Base-by-base conservation (phyloP, 345 rosid genomes). In the Cochlearia excelsa region DNA sequence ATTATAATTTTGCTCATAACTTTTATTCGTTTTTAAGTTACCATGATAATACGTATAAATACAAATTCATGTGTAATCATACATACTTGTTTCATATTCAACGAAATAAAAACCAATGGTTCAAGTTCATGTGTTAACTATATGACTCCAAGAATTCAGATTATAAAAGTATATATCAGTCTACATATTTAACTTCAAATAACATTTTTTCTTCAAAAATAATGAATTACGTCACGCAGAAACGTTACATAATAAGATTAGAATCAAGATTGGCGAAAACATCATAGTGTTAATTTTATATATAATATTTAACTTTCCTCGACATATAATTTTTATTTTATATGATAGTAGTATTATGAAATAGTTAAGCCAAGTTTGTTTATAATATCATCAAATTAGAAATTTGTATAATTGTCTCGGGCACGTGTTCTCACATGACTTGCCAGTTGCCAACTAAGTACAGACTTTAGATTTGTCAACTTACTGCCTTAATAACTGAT, bases 1-100 rank as follows among this genome's bases (percentile, higher is more conserved):
- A 16, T 16, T 16, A 16, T 53, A 40, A 6, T 2, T 69, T 53
- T 56, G 59, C 64, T 11, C 26, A 49, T 16, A 16, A 9, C n/a
- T 59, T 57, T 63, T 57, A 57, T 57, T 70, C 26, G 9, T 51
- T 23, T 45, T 63, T 57, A 70, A 70, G 69, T 63, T 63, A 63
- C 60, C 65, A 70, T 63, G 64, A 70, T 63, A 57, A 44, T 41
- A 27, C 23, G 23, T 52, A 30, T 45, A 30, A 37, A 60, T 30
- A 46, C 40, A 38, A 54, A 46, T 4, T 47, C 40, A 38, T 40
- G 1, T 56, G 62, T 29, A 44, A 62, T 69, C 74, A 57, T 70
- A 44, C 38, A 70, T 57, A 51, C 74, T 63, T 70, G 69, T 52
- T 71, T 58, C 66, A 58, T 61, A 64, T 53, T 35, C 75, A 44